These are phyloP conservation scores for Geranium brycei DNA, from an alignment of 345 rosid species.

Conservation along the genomic window DNA sequence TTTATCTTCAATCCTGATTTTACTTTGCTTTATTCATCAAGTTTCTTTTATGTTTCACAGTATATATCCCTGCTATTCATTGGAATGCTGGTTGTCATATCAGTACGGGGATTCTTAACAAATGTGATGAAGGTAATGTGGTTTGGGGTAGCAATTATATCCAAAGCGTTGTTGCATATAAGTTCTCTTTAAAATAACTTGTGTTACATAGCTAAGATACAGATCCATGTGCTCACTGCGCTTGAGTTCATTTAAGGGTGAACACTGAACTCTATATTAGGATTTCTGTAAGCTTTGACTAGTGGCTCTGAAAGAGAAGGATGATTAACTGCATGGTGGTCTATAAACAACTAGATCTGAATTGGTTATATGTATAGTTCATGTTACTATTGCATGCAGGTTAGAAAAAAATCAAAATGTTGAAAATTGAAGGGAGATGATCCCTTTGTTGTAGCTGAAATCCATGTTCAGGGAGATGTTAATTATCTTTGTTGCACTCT, in stretches of 20 bases:
- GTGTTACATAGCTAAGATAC: no score
- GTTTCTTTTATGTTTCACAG: constrained; percentile 34
- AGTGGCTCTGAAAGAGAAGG: not conserved
- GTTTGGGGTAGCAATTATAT: not conserved
- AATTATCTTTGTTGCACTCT: not conserved
- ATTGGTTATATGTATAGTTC: not conserved
- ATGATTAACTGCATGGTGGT: not conserved
- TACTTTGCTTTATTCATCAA: not conserved
- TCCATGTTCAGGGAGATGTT: not conserved
- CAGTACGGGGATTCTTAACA: constrained; percentile 86
- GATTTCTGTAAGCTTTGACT: not conserved
- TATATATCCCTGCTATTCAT: constrained; percentile 84
- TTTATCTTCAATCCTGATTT: no score
- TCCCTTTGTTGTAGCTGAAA: not conserved
- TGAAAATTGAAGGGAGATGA: not conserved
- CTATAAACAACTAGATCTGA: not conserved
- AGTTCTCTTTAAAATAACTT: not conserved
- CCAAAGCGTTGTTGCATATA: not conserved
- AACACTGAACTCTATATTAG: not conserved
- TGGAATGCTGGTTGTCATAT: constrained; percentile 78
- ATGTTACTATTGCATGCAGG: not conserved
- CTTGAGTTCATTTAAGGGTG: not conserved
- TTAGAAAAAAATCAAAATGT: not conserved
- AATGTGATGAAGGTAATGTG: constrained; percentile 78
- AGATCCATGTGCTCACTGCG: not conserved